phyloP scores from a whole-genome alignment of 1,284 basidiomycete species.

The Ganoderma sinense region DNA sequence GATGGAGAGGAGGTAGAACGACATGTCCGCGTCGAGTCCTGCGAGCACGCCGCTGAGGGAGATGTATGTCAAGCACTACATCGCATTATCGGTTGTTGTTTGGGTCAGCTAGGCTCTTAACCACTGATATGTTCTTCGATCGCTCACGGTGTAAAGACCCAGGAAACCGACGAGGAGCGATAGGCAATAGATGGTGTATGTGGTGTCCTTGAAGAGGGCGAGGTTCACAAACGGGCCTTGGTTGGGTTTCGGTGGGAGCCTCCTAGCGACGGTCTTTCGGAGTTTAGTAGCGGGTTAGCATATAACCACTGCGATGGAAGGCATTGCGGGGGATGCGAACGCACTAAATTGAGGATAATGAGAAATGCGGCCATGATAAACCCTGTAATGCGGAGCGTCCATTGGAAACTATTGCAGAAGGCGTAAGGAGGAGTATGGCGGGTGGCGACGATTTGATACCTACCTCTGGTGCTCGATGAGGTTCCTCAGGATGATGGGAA shows the following conservation, averaged over 20 bases:
- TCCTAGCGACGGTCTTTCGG: slow-evolving; percentile 53
- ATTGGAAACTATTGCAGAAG: slow-evolving; percentile 53
- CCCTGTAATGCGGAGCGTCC: slow-evolving; percentile 66
- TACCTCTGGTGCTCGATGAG: slow-evolving; percentile 47
- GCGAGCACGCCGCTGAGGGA: slow-evolving; percentile 47
- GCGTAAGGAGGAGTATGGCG: too few relatives aligned
- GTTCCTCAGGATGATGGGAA: slow-evolving; percentile 51
- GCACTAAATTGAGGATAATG: slow-evolving; percentile 50
- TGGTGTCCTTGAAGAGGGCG: slow-evolving; percentile 52
- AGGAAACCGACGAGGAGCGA: slow-evolving; percentile 57
- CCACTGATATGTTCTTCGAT: background rate
- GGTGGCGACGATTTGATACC: background rate
- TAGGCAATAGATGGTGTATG: slow-evolving; percentile 52
- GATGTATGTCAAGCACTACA: slow-evolving; percentile 57
- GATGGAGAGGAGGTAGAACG: slow-evolving; percentile 56
- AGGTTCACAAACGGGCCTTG: slow-evolving; percentile 59
- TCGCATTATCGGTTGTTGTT: background rate
- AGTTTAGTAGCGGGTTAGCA: background rate
- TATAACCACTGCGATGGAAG: slow-evolving; percentile 1
- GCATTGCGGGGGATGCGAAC: slow-evolving; percentile 29
- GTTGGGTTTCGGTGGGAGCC: slow-evolving; percentile 56
- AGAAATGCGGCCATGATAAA: slow-evolving; percentile 56
- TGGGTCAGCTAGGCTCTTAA: background rate
- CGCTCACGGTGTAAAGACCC: slow-evolving; percentile 61
- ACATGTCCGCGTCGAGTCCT: slow-evolving; percentile 45